Conservation (phyloP, 2,329 filamentous ascomycete genomes). For the Colletotrichum cuscutae region DNA sequence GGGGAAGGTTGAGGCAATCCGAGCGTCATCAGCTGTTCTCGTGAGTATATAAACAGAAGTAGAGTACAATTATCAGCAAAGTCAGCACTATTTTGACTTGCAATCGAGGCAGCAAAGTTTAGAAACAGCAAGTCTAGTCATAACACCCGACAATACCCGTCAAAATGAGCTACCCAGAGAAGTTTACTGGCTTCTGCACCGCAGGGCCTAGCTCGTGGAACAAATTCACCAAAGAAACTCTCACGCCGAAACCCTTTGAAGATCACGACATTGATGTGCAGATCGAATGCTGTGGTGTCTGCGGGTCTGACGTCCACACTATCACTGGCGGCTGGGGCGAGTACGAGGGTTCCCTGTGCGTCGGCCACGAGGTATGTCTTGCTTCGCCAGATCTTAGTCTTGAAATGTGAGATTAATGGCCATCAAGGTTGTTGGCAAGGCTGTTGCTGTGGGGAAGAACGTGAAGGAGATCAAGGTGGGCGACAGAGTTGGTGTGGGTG, state of each 20-base stretch:
- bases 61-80: neutral
- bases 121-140: neutral
- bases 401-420: neutral
- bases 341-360: constrained; percentile 57
- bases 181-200: constrained; percentile 55
- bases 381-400: neutral
- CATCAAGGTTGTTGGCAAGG: constrained; percentile 62
- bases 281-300: constrained; percentile 75
- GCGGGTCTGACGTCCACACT: constrained; percentile 70
- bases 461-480: constrained; percentile 65
- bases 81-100: no score
- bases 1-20: neutral
- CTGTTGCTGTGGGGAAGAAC: constrained; percentile 56
- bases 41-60: neutral
- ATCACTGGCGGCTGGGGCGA: constrained; percentile 67
- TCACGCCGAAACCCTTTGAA: constrained; percentile 51
- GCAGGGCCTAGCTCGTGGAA: constrained; percentile 55
- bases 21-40: constrained; percentile 12
- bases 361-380: constrained; percentile 61
- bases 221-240: constrained; percentile 48
- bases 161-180: constrained; percentile 57
- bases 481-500: constrained; percentile 73
- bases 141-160: neutral
- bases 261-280: constrained; percentile 67
- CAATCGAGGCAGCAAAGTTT: no score